Percentiles rank a stretch among this genome's conserved stretches.
Evolutionary conservation across 257 asterid genomes (phyloP).

Genomic region (Gynochthodes officinalis): DNA sequence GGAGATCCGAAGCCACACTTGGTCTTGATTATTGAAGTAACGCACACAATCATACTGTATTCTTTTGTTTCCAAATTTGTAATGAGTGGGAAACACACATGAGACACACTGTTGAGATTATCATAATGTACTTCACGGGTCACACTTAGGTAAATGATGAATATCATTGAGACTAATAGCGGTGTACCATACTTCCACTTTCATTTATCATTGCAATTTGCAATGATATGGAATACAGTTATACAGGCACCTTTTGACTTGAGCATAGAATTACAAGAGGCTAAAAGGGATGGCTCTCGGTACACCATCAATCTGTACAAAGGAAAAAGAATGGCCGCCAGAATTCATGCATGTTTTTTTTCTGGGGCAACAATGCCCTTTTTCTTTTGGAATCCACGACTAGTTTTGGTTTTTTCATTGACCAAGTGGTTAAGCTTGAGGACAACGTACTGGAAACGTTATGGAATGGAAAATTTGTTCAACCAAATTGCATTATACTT

Average conservation of each 20-base stretch:
- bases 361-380: too few relatives aligned
- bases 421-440: not conserved
- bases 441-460: not conserved
- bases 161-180: not conserved
- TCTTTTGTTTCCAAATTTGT: not conserved
- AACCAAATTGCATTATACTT: not conserved
- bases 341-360: too few relatives aligned
- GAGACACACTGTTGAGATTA: not conserved
- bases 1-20: slow-evolving; percentile 63
- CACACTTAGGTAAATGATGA: not conserved
- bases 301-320: too few relatives aligned
- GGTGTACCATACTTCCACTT: slow-evolving; percentile 10
- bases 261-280: too few relatives aligned
- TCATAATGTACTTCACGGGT: slow-evolving; percentile 7
- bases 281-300: too few relatives aligned
- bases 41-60: too few relatives aligned
- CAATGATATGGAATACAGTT: not conserved
- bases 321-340: too few relatives aligned
- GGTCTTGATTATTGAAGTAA: slow-evolving; percentile 30
- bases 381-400: not conserved
- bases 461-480: not conserved
- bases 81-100: slow-evolving; percentile 2
- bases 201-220: not conserved
- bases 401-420: not conserved
- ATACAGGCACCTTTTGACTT: too few relatives aligned